These are phyloP conservation scores for Botrytis galanthina DNA, from an alignment of 2,329 filamentous ascomycete species.

Conservation along the genomic window DNA sequence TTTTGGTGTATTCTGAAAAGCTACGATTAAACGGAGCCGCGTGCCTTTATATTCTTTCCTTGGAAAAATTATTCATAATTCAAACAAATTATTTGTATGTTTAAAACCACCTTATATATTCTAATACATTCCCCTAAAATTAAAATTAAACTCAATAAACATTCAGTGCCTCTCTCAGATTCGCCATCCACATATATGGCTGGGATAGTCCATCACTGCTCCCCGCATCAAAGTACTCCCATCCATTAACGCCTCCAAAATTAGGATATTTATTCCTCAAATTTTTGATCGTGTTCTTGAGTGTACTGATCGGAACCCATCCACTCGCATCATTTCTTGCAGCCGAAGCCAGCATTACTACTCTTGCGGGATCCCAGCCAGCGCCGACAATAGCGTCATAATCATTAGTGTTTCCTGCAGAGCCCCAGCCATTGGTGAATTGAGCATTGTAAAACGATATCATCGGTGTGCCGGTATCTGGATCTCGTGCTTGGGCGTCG, in stretches of 20 bases:
- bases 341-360: slow-evolving; percentile 20
- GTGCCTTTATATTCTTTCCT: not conserved
- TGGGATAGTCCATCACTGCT: slow-evolving; percentile 51
- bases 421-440: slow-evolving; percentile 24
- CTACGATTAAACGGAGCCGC: not conserved
- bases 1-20: not conserved
- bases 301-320: slow-evolving; percentile 10
- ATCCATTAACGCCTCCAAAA: slow-evolving; percentile 42
- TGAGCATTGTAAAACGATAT: slow-evolving; percentile 24
- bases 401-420: slow-evolving; percentile 1
- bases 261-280: slow-evolving; percentile 21
- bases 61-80: not conserved
- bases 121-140: not conserved
- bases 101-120: not conserved
- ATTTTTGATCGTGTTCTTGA: slow-evolving; percentile 40
- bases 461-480: slow-evolving; percentile 2
- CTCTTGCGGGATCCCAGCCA: slow-evolving; percentile 22
- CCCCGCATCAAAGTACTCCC: slow-evolving; percentile 55
- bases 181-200: slow-evolving; percentile 24
- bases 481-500: slow-evolving; percentile 46
- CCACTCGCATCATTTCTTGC: slow-evolving; percentile 21
- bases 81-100: not conserved
- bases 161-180: slow-evolving; percentile 17
- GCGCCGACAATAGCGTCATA: slow-evolving; percentile 21
- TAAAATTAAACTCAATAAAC: not conserved